Evolutionary conservation across 2,329 filamentous ascomycete species (phyloP).

Genomic region (Cordyceps fumosorosea): DNA sequence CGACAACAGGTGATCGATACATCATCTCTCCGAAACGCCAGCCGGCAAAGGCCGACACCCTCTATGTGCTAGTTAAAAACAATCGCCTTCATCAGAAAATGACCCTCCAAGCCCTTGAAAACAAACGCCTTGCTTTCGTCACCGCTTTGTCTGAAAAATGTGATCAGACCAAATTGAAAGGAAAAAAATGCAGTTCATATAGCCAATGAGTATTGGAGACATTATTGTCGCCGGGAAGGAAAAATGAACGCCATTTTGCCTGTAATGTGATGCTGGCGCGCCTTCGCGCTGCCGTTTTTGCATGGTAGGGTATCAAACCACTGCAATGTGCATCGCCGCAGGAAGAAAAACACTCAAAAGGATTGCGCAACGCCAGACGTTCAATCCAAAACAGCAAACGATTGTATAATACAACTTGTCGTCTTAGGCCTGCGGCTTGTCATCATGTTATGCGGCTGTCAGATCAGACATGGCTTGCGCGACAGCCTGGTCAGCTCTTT

Average conservation of each 20-base stretch:
- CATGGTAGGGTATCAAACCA: slow-evolving; percentile 26
- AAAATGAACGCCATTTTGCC: slow-evolving; percentile 12
- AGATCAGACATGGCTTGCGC: slow-evolving; percentile 61
- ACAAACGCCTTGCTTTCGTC: slow-evolving; percentile 8
- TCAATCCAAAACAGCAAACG: not conserved
- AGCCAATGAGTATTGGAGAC: slow-evolving; percentile 14
- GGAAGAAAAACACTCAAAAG: not conserved
- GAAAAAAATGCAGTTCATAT: slow-evolving; percentile 13
- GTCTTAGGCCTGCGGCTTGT: slow-evolving; percentile 18
- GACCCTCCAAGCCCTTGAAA: slow-evolving; percentile 4
- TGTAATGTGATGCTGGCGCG: slow-evolving; percentile 7
- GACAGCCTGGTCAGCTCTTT: slow-evolving; percentile 71
- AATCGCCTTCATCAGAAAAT: not conserved
- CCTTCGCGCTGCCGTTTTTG: slow-evolving; percentile 11
- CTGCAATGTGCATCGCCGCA: slow-evolving; percentile 22
- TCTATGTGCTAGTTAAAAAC: not conserved
- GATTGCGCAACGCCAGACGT: slow-evolving; percentile 5
- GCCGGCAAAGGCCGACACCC: not conserved
- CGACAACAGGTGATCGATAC: not conserved
- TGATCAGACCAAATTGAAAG: slow-evolving; percentile 13
- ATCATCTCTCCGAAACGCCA: not conserved
- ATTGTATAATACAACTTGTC: slow-evolving; percentile 7
- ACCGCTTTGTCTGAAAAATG: not conserved
- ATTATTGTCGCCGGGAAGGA: slow-evolving; percentile 3
- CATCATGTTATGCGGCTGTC: slow-evolving; percentile 32